These are phyloP conservation scores for Aureobasidium namibiae DNA, from an alignment of 2,329 filamentous ascomycete genomes.

Conservation along the genomic window DNA sequence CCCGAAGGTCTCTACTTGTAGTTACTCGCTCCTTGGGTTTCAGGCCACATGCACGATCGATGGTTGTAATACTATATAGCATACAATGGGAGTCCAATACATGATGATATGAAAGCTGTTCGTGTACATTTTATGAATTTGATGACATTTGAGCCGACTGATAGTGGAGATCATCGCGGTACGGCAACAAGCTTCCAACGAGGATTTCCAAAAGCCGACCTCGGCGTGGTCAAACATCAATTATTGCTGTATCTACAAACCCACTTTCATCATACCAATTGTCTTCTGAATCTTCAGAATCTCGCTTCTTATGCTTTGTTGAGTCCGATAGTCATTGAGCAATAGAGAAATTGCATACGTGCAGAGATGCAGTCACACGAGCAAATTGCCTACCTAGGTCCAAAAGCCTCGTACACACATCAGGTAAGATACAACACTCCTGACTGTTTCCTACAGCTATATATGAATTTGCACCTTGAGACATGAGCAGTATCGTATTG, in stretches of 20 bases:
- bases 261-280: not conserved
- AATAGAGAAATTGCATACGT: not conserved
- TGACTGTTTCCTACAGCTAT: conserved; percentile 9
- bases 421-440: conserved; percentile 42
- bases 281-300: not conserved
- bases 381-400: conserved; percentile 52
- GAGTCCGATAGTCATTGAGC: not conserved
- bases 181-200: conserved; percentile 1
- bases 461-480: too few relatives aligned
- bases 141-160: not conserved
- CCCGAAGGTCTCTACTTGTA: conserved; percentile 99
- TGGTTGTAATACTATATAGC: conserved; percentile 12
- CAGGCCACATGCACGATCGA: conserved; percentile 35
- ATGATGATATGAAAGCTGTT: not conserved
- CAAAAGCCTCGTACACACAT: conserved; percentile 59
- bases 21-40: conserved; percentile 34
- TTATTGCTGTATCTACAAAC: not conserved
- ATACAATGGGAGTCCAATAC: not conserved
- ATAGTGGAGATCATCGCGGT: not conserved
- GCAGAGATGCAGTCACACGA: conserved; percentile 41
- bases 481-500: not conserved
- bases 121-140: not conserved
- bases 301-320: not conserved
- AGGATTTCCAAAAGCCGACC: not conserved
- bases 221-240: not conserved